phyloP scores from a whole-genome alignment of 345 rosid species.

The Salix brachista region DNA sequence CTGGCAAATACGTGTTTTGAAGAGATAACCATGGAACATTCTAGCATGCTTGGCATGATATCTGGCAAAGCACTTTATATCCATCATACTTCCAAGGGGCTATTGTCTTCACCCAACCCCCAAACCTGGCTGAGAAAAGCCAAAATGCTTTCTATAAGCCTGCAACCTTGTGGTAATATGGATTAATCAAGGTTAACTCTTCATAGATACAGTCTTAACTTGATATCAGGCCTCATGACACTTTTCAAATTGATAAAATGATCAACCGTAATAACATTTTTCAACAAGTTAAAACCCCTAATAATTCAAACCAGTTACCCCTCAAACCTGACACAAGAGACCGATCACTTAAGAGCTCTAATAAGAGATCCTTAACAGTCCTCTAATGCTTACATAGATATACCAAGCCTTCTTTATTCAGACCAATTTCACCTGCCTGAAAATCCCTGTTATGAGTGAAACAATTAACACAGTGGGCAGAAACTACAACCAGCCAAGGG shows the following conservation, averaged over 20 bases:
- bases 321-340: background rate
- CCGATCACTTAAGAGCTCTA: background rate
- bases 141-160: background rate
- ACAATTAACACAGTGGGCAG: no score
- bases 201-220: background rate
- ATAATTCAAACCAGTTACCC: background rate
- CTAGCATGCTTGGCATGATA: background rate
- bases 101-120: background rate
- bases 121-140: background rate
- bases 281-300: background rate
- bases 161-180: background rate
- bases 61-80: background rate
- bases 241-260: background rate
- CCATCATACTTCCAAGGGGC: background rate
- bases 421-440: no score
- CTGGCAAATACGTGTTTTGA: background rate
- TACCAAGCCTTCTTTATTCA: no score
- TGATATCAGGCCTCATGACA: background rate
- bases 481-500: no score
- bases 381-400: no score
- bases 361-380: no score
- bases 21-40: background rate
- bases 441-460: no score
- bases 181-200: background rate
- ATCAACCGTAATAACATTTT: background rate